Base-by-base conservation (phyloP, 306 rosid species). In the Gillenia trifoliata region DNA sequence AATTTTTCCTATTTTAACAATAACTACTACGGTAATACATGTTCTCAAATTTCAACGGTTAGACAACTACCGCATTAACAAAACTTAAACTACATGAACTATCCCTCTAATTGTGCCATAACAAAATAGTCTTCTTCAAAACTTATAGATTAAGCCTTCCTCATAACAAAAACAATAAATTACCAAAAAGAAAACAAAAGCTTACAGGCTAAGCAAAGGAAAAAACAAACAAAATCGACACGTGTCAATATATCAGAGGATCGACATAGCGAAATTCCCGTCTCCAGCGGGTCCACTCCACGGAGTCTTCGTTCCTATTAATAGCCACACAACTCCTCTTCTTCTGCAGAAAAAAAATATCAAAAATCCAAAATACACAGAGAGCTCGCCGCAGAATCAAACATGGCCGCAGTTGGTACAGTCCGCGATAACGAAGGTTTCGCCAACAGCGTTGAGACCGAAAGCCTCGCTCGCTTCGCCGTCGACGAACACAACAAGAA, bases 401-500 rank as follows among this genome's bases (percentile, higher is more conserved):
- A 36, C 31, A 80, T 80, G 77, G 80, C 80, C 29, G 55, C 43
- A 3, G 29, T 64, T 47, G 86, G 88, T 16, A 69, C 77, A 29
- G 1, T 79, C 1, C 41, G 50, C 29, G 72, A 71, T 4, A 67
- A 54, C 1, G 34, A 64, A 22, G 70, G 75, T 20, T 12, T 23
- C 70, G 23, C 70, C 67, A 85, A 85, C 76, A 82, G 75, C 68
- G n/a, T 79, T 47, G 80, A 82, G 33, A 68, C 71, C 55, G 95
- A 90, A 8, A 54, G 62, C 66, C 91, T 94, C 12, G 96, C 95
- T 63, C 86, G 93, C 11, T 94, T 86, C 85, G 97, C 99, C 1
- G 92, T 94, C 33, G 90, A 88, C 0, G 88, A 92, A 49, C 89
- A 94, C 86, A 94, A 90, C 79, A 84, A 84, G 72, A 90, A 87